Conservation (phyloP, 768 basidiomycete species). For the Nevesoporus exiguus region DNA sequence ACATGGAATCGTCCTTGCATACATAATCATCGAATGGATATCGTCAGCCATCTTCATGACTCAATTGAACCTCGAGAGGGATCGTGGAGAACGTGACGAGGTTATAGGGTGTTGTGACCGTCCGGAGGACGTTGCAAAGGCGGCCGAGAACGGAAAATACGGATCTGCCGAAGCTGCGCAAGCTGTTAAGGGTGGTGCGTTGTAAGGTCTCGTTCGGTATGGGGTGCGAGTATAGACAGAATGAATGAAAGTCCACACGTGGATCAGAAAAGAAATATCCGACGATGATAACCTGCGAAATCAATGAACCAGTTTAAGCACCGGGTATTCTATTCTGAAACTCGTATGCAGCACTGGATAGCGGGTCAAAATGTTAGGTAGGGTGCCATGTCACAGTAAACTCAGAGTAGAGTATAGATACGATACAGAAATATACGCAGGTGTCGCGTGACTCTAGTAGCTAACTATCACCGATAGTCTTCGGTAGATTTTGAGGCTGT, state of each 20-base stretch:
- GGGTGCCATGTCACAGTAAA: constrained; percentile 45
- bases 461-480: constrained; percentile 22
- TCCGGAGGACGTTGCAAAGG: constrained; percentile 29
- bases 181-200: constrained; percentile 55
- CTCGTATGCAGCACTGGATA: background rate
- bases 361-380: constrained; percentile 17
- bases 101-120: constrained; percentile 49
- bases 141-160: constrained; percentile 49
- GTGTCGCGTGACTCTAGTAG: background rate
- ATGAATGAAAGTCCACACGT: no score
- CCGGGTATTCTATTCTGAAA: no score
- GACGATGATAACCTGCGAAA: no score
- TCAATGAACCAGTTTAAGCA: no score
- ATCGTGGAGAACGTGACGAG: constrained; percentile 67
- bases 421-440: constrained; percentile 14
- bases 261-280: no score
- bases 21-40: constrained; percentile 63
- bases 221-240: no score
- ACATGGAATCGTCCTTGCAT: constrained; percentile 65
- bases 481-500: constrained; percentile 41
- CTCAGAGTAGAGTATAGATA: constrained; percentile 41
- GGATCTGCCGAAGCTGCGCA: constrained; percentile 54
- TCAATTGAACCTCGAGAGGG: constrained; percentile 57
- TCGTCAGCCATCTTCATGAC: constrained; percentile 47
- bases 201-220: constrained; percentile 29